Evolutionary conservation across 2,329 filamentous ascomycete genomes (phyloP), one percentile per base, ranked within the genome.

Genomic region (Magnaporthiopsis poae): DNA sequence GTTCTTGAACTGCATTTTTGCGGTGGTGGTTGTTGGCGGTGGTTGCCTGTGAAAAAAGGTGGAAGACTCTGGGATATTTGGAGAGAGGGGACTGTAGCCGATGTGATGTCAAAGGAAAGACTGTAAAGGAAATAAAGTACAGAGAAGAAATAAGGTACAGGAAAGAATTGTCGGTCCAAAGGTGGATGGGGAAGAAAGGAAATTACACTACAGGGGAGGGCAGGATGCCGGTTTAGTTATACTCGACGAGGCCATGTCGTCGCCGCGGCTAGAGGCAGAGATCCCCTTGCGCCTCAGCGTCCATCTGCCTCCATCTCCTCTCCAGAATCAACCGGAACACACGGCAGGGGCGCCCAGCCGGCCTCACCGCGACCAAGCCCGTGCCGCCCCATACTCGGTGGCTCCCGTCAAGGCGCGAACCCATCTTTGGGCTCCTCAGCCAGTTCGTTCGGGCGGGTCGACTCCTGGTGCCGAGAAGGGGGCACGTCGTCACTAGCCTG

Each of bases 1-100:
- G 61, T 7, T 63, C 61, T 63, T 63, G 61, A 63, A 63, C 61
- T 63, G 61, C 61, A 63, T 63, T 27, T 63, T 63, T 29, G 39
- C 61, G 61, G 61, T 63, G 39, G 39, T 46, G 15, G 39, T 63
- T 15, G 12, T 33, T 12, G n/a, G 12, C 5, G 29, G 18, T 63
- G 46, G 46, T 56, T 56, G 18, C n/a, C n/a, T 56, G 39, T 46
- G 15, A 25, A 56, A 52, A 52, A n/a, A 56, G 46, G 5, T 46
- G 5, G 46, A 1, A 7, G 46, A 56, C 21, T n/a, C 21, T 56
- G 46, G 25, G 46, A 11, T 11, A 21, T 56, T 56, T 52, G 46
- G n/a, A n/a, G 46, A 56, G 46, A 56, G 3, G 46, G 5, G 21
- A 56, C 46, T 21, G 46, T 11, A 9, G 46, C 25, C 46, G 9